These are phyloP conservation scores for Chalciporus chontae DNA, from an alignment of 768 basidiomycete genomes.

Conservation along the genomic window DNA sequence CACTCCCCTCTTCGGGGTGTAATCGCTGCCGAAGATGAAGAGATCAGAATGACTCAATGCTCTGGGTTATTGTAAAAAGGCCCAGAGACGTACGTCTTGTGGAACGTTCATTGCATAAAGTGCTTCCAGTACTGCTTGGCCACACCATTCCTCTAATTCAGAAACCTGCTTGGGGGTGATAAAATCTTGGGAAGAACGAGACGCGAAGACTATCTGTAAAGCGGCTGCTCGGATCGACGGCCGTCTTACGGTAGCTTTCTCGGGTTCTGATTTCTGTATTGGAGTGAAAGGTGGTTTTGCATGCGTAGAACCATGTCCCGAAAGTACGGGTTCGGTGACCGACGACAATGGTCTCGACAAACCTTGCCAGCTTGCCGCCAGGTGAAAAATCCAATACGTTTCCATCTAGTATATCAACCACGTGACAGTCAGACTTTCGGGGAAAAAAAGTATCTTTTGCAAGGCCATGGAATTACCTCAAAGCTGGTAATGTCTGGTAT, in stretches of 20 bases:
- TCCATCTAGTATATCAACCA: constrained; percentile 61
- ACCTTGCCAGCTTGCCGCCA: constrained; percentile 65
- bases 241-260: constrained; percentile 4
- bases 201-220: constrained; percentile 81
- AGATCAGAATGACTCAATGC: constrained; percentile 5
- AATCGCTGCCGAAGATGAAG: constrained; percentile 37
- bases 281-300: constrained; percentile 10
- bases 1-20: constrained; percentile 53
- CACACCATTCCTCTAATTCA: constrained; percentile 59
- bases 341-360: constrained; percentile 32
- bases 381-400: constrained; percentile 77
- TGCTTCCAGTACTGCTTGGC: constrained; percentile 57
- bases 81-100: constrained; percentile 39
- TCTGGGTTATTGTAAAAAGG: not conserved
- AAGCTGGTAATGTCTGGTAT: constrained; percentile 58
- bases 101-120: constrained; percentile 46
- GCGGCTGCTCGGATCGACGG: constrained; percentile 68
- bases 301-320: constrained; percentile 14
- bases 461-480: constrained; percentile 45
- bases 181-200: constrained; percentile 65
- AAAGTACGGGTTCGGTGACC: constrained; percentile 41
- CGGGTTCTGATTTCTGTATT: not conserved
- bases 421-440: not conserved
- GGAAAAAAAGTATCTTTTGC: not conserved
- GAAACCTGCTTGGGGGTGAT: constrained; percentile 67